Percentiles rank a stretch among this genome's conserved stretches.
These are phyloP conservation scores for Colletotrichum graminicola DNA, from an alignment of 2,329 filamentous ascomycete genomes.

Conservation along the genomic window DNA sequence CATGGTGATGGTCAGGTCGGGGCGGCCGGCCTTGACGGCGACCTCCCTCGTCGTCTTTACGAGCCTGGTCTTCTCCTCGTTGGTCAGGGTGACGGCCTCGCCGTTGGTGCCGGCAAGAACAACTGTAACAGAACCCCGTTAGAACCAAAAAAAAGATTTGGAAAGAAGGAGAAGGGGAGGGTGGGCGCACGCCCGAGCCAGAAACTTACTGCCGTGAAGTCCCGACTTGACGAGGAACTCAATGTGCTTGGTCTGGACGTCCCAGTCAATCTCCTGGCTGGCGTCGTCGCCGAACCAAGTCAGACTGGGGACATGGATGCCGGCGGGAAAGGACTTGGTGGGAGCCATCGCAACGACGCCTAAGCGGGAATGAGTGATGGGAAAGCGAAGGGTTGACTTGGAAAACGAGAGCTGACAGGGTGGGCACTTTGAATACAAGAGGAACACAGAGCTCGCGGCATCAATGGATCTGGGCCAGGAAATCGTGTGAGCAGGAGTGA, in stretches of 20 bases:
- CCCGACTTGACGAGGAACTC: conserved; percentile 66
- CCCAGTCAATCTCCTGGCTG: conserved; percentile 68
- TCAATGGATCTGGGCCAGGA: neutral
- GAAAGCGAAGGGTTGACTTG: neutral
- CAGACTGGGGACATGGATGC: conserved; percentile 68
- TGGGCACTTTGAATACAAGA: neutral
- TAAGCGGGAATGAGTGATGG: neutral
- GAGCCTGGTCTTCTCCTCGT: conserved; percentile 72
- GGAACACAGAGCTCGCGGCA: neutral
- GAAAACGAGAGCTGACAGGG: neutral
- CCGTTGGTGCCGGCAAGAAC: conserved; percentile 81
- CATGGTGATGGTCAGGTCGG: conserved; percentile 72
- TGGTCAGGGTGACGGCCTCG: conserved; percentile 77
- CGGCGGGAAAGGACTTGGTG: conserved; percentile 57
- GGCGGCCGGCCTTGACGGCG: conserved; percentile 67
- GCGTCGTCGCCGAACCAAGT: conserved; percentile 65
- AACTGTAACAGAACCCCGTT: conserved; percentile 50
- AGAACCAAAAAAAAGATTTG: neutral
- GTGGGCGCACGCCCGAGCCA: neutral
- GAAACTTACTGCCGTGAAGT: conserved; percentile 59
- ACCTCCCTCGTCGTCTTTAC: conserved; percentile 72
- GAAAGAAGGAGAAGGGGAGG: no score
- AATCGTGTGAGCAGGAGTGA: neutral
- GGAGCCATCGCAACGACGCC: conserved; percentile 48
- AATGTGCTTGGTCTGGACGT: conserved; percentile 64